Conservation (phyloP, 2,329 filamentous ascomycete genomes). For the Clarireedia paspali region DNA sequence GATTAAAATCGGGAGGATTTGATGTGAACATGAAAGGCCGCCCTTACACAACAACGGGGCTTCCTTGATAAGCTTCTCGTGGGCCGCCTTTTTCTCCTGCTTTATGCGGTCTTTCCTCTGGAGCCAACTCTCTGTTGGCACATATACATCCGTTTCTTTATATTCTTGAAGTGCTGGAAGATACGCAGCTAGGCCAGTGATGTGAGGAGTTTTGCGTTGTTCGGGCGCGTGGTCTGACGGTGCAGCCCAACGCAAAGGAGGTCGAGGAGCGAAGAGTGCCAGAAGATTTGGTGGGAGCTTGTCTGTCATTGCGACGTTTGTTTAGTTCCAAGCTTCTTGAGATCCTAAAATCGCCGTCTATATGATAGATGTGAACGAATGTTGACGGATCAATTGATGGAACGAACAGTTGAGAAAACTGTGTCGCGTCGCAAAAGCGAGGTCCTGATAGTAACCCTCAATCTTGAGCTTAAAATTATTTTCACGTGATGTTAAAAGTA, state of each 20-base stretch:
- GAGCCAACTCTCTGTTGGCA: slow-evolving; percentile 87
- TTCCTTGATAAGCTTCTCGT: slow-evolving; percentile 42
- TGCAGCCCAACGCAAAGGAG: slow-evolving; percentile 81
- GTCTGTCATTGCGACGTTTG: slow-evolving; percentile 68
- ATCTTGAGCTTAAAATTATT: slow-evolving; percentile 2
- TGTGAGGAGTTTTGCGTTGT: slow-evolving; percentile 65
- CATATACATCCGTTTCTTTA: slow-evolving; percentile 67
- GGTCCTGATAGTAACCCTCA: not conserved
- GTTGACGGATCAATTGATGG: not conserved
- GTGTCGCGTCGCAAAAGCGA: slow-evolving; percentile 4
- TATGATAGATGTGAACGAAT: not conserved
- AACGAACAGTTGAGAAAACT: not conserved
- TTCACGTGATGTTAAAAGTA: too few species aligned
- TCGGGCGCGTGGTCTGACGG: slow-evolving; percentile 77
- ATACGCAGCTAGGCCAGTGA: slow-evolving; percentile 68
- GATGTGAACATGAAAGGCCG: slow-evolving; percentile 22
- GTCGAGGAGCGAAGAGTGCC: slow-evolving; percentile 89
- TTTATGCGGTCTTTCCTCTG: slow-evolving; percentile 79
- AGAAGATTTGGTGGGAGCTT: slow-evolving; percentile 89
- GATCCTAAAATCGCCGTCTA: not conserved
- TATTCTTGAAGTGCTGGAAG: slow-evolving; percentile 69
- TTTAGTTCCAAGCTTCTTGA: not conserved
- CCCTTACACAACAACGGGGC: slow-evolving; percentile 27
- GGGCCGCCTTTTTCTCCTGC: slow-evolving; percentile 65
- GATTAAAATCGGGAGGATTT: slow-evolving; percentile 9